Base-by-base conservation (phyloP, 352 stramenopile species). In the Phytophthora europaea region DNA sequence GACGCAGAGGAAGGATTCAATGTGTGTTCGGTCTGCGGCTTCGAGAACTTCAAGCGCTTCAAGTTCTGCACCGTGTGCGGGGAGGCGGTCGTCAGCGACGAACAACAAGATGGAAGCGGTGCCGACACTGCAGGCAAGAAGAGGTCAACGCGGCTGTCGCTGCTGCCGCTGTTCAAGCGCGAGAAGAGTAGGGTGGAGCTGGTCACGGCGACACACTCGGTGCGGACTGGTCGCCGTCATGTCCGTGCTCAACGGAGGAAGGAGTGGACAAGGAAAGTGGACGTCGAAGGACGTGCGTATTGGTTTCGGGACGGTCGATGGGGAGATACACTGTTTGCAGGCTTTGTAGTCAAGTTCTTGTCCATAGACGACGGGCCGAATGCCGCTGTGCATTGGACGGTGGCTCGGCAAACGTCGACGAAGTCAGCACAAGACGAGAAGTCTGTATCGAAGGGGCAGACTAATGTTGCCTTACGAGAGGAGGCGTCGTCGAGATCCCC, bases 11-110 rank as follows among this genome's bases (percentile, higher is more conserved):
- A 84, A 60, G 79, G 79, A 22, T 83, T 78, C 55, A 79, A 81
- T 51, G 65, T 64, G 51, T 86, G 79, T 28, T 12, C 70, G 2
- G 65, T 68, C 52, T 86, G 76, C 43, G 70, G 72, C 31, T 86
- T 86, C 43, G 75, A 83, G 67, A 86, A 83, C 59, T 86, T 86
- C 62, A 76, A 77, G 62, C 76, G 76, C 20, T 70, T 76, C 58
- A 70, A 70, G 45, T 86, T 82, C 59, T 86, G 79, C 60, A 73
- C 60, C 54, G 65, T 86, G 18, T 86, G 79, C 58, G 76, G 79
- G 43, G 75, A 81, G 31, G 66, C 45, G 2, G 33, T 83, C 12
- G 61, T n/a, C 38, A 47, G 15, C 38, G 6, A 18, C 38, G 38
- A 47, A 4, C 38, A 56, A 16, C 59, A 62, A n/a, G 33, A 56